Base-by-base conservation (phyloP, 2,329 filamentous ascomycete genomes). In the Amphichorda felina region DNA sequence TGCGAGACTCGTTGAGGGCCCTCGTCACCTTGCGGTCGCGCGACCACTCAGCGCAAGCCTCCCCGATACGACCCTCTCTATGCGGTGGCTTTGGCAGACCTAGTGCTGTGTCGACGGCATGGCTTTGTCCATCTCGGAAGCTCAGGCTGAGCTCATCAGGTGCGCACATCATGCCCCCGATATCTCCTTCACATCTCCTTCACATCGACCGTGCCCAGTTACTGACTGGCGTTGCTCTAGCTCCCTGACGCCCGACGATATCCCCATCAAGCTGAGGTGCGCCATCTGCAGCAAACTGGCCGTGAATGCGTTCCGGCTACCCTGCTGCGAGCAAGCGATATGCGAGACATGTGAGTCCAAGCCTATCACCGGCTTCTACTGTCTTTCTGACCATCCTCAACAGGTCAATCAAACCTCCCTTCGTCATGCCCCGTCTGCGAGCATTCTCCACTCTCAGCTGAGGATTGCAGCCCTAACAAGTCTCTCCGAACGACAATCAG, bases 261-360 rank as follows among this genome's bases (percentile, higher is more conserved):
- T 95, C 39, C 91, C 91, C n/a, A 86, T 88, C 50, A 95, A 94
- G 68, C 72, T 98, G 43, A 82, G 88, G 60, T 98, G 91, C 66
- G 86, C 86, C 35, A 84, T 86, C 47, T 98, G 91, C 62, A 91
- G 82, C 63, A 87, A 84, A 57, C 70, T 96, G 39, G 88, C 87
- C 21, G 67, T 94, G 44, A 93, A 95, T 55, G 85, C 89, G 8
- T 94, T 86, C 56, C 83, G 88, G 43, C 68, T 95, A 19, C 85
- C 88, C 2, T 98, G 91, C 61, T 98, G 91, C 58, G 91, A 95
- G 52, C 89, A 94, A 54, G 80, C 83, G 28, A 94, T 96, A 39
- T 96, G 91, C 66, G 82, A 89, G 52, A 72, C 68, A 44, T 36
- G 35, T 36, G 42, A 37, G 47, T 37, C n/a, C 11, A 10, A 4